Conservation (phyloP, 345 rosid species). For the Anacardium occidentale region DNA sequence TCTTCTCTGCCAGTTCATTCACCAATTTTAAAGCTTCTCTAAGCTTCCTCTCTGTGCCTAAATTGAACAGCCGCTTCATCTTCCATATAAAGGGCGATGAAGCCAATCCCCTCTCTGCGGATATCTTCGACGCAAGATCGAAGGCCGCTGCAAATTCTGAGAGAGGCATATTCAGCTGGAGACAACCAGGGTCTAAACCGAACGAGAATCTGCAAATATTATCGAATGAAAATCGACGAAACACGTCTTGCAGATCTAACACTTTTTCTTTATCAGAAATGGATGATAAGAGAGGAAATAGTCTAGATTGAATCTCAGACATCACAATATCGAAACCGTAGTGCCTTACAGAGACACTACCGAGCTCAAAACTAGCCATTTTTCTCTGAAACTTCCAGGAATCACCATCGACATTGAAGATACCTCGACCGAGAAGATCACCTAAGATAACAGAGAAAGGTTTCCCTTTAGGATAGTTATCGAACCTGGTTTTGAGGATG, state of each 20-base stretch:
- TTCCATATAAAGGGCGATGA: conserved; percentile 56
- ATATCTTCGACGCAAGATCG: conserved; percentile 53
- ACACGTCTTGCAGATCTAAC: conserved; percentile 64
- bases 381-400: conserved; percentile 60
- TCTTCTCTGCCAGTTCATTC: conserved; percentile 40
- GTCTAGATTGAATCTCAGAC: conserved; percentile 37
- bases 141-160: conserved; percentile 43
- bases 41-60: conserved; percentile 57
- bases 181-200: conserved; percentile 63
- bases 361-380: conserved; percentile 51
- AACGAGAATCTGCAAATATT: conserved; percentile 64
- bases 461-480: conserved; percentile 54
- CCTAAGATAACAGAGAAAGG: conserved; percentile 41
- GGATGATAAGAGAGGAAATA: conserved; percentile 40
- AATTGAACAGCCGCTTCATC: conserved; percentile 40
- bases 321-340: conserved; percentile 38
- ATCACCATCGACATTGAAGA: conserved; percentile 63
- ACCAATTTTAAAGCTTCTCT: conserved; percentile 44
- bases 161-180: conserved; percentile 44
- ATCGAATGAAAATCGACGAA: conserved; percentile 61
- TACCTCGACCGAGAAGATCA: conserved; percentile 54
- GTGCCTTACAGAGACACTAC: conserved; percentile 39
- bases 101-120: conserved; percentile 46
- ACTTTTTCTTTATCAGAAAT: conserved; percentile 4
- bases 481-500: conserved; percentile 45